phyloP scores from a whole-genome alignment of 2,329 filamentous ascomycete species.

The Beauveria varroae region DNA sequence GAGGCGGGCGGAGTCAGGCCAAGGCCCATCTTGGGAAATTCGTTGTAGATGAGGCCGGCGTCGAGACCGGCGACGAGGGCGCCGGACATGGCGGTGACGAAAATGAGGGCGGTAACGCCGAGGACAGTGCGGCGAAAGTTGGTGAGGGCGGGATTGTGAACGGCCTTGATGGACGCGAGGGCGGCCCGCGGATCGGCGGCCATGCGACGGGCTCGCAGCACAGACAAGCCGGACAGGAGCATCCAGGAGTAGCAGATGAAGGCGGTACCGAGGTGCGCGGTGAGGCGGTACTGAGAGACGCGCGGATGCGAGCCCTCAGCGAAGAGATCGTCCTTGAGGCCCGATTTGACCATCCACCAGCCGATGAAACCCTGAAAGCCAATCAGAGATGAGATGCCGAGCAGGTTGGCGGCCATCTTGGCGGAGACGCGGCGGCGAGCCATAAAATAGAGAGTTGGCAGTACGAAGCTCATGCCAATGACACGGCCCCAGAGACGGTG shows the following conservation, averaged over 20 bases:
- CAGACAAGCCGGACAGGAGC: conserved; percentile 79
- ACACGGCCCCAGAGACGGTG: conserved; percentile 91
- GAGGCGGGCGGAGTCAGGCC: conserved; percentile 72
- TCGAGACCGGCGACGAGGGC: conserved; percentile 91
- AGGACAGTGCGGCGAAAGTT: conserved; percentile 67
- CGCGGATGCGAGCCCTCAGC: conserved; percentile 83
- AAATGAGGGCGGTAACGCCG: conserved; percentile 67
- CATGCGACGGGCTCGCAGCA: conserved; percentile 70
- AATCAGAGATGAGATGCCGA: conserved; percentile 81
- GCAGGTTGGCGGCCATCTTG: conserved; percentile 68
- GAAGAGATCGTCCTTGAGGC: conserved; percentile 91
- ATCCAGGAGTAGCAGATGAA: conserved; percentile 93
- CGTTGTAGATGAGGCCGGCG: conserved; percentile 96
- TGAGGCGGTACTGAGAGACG: conserved; percentile 89
- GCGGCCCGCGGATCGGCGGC: conserved; percentile 59
- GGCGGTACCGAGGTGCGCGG: conserved; percentile 81
- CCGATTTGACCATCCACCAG: conserved; percentile 99
- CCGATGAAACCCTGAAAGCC: conserved; percentile 92
- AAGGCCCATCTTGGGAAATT: conserved; percentile 91
- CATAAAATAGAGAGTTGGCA: conserved; percentile 85
- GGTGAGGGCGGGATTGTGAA: conserved; percentile 60
- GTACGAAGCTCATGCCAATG: conserved; percentile 80
- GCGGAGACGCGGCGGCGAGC: conserved; percentile 68
- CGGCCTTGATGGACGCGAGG: conserved; percentile 49
- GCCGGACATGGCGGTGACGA: conserved; percentile 86